Evolutionary conservation across 768 basidiomycete species (phyloP).

Genomic region (Lenzites betulinus): DNA sequence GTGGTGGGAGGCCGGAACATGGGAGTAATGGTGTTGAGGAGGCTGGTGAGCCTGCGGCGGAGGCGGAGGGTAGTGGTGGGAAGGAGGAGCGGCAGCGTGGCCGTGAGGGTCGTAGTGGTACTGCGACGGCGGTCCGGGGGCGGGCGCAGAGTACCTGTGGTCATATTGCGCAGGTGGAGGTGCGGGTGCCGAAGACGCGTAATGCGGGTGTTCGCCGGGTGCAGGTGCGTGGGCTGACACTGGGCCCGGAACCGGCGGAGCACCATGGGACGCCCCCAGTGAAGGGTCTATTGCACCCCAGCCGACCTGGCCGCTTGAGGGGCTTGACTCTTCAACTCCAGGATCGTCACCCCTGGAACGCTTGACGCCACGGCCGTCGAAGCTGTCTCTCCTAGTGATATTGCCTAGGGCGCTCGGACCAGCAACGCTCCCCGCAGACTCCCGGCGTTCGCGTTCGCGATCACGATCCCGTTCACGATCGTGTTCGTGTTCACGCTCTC

Average conservation of each 20-base stretch:
- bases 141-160: constrained; percentile 23
- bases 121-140: constrained; percentile 19
- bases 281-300: constrained; percentile 35
- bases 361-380: constrained; percentile 27
- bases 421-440: constrained; percentile 8
- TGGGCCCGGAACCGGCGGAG: constrained; percentile 11
- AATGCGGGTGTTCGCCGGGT: constrained; percentile 18
- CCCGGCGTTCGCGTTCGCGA: constrained; percentile 17
- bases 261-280: constrained; percentile 26
- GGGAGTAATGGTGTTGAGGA: constrained; percentile 30
- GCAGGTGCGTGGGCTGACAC: constrained; percentile 10
- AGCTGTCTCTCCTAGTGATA: constrained; percentile 21
- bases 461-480: constrained; percentile 22
- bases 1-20: constrained; percentile 22
- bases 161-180: constrained; percentile 24
- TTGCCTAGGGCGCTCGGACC: constrained; percentile 12
- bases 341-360: constrained; percentile 30
- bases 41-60: constrained; percentile 20
- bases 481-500: constrained; percentile 17
- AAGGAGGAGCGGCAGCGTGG: constrained; percentile 23
- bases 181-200: constrained; percentile 16
- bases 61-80: constrained; percentile 27
- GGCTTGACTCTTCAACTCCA: constrained; percentile 26
- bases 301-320: constrained; percentile 13
- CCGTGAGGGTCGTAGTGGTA: constrained; percentile 29